Base-by-base conservation (phyloP, 768 basidiomycete genomes). In the Xerocomellus amylosporus region DNA sequence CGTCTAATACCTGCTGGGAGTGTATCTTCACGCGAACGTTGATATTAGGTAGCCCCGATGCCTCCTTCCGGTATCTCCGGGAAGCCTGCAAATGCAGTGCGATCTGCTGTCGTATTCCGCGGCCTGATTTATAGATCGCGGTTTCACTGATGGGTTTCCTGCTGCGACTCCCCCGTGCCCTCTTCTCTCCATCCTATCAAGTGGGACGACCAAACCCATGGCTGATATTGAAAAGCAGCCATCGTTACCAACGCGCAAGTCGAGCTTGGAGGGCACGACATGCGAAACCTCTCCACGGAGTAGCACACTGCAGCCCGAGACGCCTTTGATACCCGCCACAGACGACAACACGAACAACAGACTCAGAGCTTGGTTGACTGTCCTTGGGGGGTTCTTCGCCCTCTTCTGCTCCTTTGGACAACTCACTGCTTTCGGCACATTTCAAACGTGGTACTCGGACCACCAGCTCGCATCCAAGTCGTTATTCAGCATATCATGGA, bases 331-430 rank as follows among this genome's bases (percentile, higher is more conserved):
- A 45, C 37, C 58, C 13, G 3, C 45, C 45, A 4, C 46, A 8
- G 53, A 51, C 28, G 53, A 47, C 42, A 49, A 53, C 40, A 9
- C 10, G n/a, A 26, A 10, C 40, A 37, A 0, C 36, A 67, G 68
- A 41, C 37, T 37, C 22, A 71, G 44, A 63, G 75, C 48, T 4
- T 76, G 77, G 71, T 62, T 87, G 15, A 77, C 81, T 2, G 80
- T 88, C 36, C 64, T 82, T 39, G 88, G 87, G 1, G 84, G 85
- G 0, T 86, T 85, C 66, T 64, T 86, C 26, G 82, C 83, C 8
- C 73, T 88, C 8, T 82, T 87, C 70, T 85, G 79, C 64, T 82
- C 85, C 2, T 87, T 89, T 64, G 87, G 87, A 9, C 84, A 83
- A 59, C 81, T 88, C 74, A 85, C 76, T 49, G 79, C 86, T 42